A percentile compares a stretch with the other conserved stretches of the same genome.
phyloP scores from a whole-genome alignment of 225 moss, liverwort and hornwort species.

The Straminergon stramineum region DNA sequence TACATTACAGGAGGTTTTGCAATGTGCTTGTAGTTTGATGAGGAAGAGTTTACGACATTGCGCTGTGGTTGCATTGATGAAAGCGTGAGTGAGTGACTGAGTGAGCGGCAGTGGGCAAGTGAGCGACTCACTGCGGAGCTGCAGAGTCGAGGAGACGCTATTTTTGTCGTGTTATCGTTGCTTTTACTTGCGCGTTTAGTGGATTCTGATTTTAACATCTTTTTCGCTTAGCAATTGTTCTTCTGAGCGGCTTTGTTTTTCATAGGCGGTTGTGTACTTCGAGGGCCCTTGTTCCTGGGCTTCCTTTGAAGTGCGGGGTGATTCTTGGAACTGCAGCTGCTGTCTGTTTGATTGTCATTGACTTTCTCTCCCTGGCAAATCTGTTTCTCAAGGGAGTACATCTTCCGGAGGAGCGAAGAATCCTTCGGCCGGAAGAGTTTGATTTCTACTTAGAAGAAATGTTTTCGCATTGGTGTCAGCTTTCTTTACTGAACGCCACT shows the following conservation, averaged over 20 bases:
- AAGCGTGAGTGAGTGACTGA: background rate
- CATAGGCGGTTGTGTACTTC: background rate
- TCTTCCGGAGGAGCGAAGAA: background rate
- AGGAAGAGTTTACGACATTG: background rate
- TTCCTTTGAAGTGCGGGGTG: background rate
- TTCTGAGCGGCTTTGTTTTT: background rate
- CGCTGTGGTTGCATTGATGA: constrained; percentile 3
- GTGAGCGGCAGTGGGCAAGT: background rate
- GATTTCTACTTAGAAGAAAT: background rate
- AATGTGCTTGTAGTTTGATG: background rate
- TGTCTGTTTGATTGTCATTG: constrained; percentile 4
- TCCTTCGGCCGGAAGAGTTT: background rate
- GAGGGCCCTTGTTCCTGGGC: background rate
- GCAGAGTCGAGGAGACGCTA: background rate
- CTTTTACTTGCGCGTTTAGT: background rate
- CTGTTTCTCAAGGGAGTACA: background rate
- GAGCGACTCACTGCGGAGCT: constrained; percentile 3
- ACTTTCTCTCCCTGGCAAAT: background rate
- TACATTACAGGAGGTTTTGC: background rate
- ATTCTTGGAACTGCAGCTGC: background rate
- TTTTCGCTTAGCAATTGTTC: background rate
- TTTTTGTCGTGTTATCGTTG: constrained; percentile 2
- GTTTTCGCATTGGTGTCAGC: background rate
- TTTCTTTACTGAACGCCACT: background rate
- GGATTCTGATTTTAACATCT: background rate